phyloP scores from a whole-genome alignment of 495 filamentous ascomycete genomes.

The Hamigera avellanea region DNA sequence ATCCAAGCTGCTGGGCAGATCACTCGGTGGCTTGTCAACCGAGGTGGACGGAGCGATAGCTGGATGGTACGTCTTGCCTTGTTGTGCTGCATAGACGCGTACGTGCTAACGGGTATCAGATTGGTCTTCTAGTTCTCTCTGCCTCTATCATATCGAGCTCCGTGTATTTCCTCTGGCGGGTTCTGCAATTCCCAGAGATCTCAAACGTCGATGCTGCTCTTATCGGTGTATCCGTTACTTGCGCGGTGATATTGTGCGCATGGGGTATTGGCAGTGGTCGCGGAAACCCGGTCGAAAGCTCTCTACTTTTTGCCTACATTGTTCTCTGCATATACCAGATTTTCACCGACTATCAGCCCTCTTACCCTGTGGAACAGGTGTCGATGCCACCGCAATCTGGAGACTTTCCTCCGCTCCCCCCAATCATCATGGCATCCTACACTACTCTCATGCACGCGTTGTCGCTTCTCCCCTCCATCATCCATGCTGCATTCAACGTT shows the following conservation, averaged over 20 bases:
- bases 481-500: conserved; percentile 77
- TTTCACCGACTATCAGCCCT: conserved; percentile 93
- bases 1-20: conserved; percentile 92
- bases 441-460: conserved; percentile 79
- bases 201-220: conserved; percentile 87
- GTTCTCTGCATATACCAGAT: conserved; percentile 98
- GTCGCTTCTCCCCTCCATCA: conserved; percentile 66
- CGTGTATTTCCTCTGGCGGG: conserved; percentile 92
- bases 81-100: conserved; percentile 12
- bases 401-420: conserved; percentile 88
- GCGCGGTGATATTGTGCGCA: conserved; percentile 79
- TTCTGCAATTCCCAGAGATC: conserved; percentile 85
- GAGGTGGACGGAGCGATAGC: conserved; percentile 75
- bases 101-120: conserved; percentile 39
- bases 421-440: conserved; percentile 98
- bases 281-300: conserved; percentile 93
- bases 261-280: conserved; percentile 92
- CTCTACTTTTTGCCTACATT: conserved; percentile 90
- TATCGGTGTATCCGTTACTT: conserved; percentile 85
- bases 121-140: conserved; percentile 75
- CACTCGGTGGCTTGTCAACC: conserved; percentile 89
- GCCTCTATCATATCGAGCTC: conserved; percentile 86
- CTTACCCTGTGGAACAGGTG: conserved; percentile 43
- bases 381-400: conserved; percentile 44
- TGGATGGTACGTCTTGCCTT: conserved; percentile 69